Evolutionary conservation across 345 rosid species (phyloP).

Genomic region (Xanthoceras sorbifolium): DNA sequence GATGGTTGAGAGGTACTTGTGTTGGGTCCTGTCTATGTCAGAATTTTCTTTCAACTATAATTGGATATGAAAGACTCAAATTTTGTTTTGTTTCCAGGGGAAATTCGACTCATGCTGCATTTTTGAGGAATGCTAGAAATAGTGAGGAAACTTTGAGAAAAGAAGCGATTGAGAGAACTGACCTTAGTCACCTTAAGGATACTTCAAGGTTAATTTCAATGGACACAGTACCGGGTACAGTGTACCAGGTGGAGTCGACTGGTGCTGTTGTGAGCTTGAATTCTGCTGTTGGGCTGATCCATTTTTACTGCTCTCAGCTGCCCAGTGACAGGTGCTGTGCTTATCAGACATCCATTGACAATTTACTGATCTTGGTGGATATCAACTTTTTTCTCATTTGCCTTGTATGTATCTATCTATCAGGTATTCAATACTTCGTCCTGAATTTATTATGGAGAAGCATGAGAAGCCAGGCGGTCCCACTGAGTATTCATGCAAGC

Average conservation of each 20-base stretch:
- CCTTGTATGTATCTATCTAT: slow-evolving; percentile 24
- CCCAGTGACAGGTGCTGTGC: slow-evolving; percentile 86
- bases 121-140: slow-evolving; percentile 90
- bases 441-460: slow-evolving; percentile 86
- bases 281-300: slow-evolving; percentile 94
- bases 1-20: slow-evolving; percentile 91
- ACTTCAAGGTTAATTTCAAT: slow-evolving; percentile 78
- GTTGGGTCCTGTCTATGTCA: slow-evolving; percentile 10
- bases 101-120: slow-evolving; percentile 84
- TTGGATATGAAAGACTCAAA: slow-evolving; percentile 3
- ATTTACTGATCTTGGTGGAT: slow-evolving; percentile 12
- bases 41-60: background rate
- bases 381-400: slow-evolving; percentile 13
- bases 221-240: slow-evolving; percentile 76
- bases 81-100: slow-evolving; percentile 47
- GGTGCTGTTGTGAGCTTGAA: slow-evolving; percentile 98
- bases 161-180: slow-evolving; percentile 98
- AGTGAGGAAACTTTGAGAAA: slow-evolving; percentile 96
- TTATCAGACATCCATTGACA: background rate
- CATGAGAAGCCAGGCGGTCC: slow-evolving; percentile 94
- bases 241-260: slow-evolving; percentile 91
- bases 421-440: slow-evolving; percentile 96
- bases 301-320: slow-evolving; percentile 95
- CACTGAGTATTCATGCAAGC: slow-evolving; percentile 91
- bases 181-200: slow-evolving; percentile 91